Evolutionary conservation across 2,329 filamentous ascomycete genomes (phyloP).

Genomic region (Ceratocystis colombiana): DNA sequence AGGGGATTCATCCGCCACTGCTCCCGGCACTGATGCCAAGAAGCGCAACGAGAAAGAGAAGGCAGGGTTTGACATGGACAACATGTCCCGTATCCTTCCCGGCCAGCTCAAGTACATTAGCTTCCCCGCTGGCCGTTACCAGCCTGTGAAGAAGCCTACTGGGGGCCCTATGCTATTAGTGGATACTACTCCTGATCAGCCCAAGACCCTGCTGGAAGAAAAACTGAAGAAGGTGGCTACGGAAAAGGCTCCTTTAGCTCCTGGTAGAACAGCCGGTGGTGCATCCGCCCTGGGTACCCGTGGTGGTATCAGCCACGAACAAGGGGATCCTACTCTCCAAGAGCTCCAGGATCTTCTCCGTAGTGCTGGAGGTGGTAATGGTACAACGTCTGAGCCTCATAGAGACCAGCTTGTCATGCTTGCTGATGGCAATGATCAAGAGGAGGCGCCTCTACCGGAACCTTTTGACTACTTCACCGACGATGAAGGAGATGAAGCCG

Average conservation of each 20-base stretch:
- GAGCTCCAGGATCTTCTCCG: constrained; percentile 25
- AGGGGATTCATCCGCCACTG: constrained; percentile 33
- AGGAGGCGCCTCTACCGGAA: constrained; percentile 58
- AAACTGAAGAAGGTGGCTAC: constrained; percentile 74
- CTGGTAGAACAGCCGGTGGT: constrained; percentile 26
- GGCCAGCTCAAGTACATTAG: constrained; percentile 91
- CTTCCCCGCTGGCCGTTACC: constrained; percentile 82
- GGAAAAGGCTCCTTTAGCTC: constrained; percentile 49
- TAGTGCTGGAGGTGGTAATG: neutral
- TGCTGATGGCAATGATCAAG: constrained; percentile 65
- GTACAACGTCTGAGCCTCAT: neutral
- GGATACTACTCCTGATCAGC: constrained; percentile 68
- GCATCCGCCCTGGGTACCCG: constrained; percentile 31
- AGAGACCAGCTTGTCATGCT: constrained; percentile 49
- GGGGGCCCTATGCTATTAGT: constrained; percentile 86
- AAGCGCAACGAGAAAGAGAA: constrained; percentile 95
- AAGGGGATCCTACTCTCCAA: constrained; percentile 30
- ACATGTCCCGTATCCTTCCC: constrained; percentile 91
- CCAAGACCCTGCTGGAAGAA: constrained; percentile 75
- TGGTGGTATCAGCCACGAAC: constrained; percentile 29
- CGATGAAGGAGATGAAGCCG: constrained; percentile 40
- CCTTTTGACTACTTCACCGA: constrained; percentile 75
- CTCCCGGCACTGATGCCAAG: constrained; percentile 50
- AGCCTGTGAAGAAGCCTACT: constrained; percentile 84
- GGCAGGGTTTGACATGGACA: constrained; percentile 88